These are phyloP conservation scores for Coemansia sp. DNA, from an alignment of 192 early-diverging fungal species.

Conservation along the genomic window DNA sequence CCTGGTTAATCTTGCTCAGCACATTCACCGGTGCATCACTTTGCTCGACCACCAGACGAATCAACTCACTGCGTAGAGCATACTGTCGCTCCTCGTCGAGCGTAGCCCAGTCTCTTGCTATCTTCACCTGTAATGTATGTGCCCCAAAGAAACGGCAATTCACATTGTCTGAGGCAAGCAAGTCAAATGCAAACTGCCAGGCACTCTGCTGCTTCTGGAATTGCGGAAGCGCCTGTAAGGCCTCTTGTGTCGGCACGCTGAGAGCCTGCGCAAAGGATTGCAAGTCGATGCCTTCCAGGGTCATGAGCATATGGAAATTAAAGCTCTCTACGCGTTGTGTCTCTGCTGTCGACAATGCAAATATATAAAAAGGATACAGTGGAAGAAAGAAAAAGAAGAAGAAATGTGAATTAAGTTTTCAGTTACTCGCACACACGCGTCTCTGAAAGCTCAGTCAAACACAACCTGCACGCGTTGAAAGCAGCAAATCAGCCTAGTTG, in stretches of 20 bases:
- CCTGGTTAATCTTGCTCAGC: conserved; percentile 41
- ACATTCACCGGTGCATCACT: conserved; percentile 35
- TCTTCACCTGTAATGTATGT: conserved; percentile 46
- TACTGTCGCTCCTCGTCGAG: conserved; percentile 41
- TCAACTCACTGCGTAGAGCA: conserved; percentile 33
- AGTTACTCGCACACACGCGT: not conserved
- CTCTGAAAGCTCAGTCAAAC: too few species aligned
- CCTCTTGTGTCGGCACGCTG: conserved; percentile 47
- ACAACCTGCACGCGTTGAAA: too few species aligned
- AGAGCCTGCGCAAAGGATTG: conserved; percentile 46
- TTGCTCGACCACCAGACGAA: conserved; percentile 37
- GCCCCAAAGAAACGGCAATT: conserved; percentile 54
- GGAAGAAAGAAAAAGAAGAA: not conserved
- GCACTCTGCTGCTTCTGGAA: conserved; percentile 40
- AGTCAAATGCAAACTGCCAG: conserved; percentile 49
- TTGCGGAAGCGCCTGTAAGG: conserved; percentile 37
- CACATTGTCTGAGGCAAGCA: conserved; percentile 30
- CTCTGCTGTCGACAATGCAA: conserved; percentile 6
- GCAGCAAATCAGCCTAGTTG: too few species aligned
- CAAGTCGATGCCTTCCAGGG: conserved; percentile 37
- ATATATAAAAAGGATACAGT: not conserved
- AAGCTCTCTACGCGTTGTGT: not conserved
- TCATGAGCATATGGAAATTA: conserved; percentile 18
- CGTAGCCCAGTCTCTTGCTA: conserved; percentile 44
- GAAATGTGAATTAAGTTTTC: not conserved